Percentiles rank a stretch among this genome's conserved stretches.
Evolutionary conservation across 208 protist genomes (phyloP).

Genomic region (Phytomonas serpens): DNA sequence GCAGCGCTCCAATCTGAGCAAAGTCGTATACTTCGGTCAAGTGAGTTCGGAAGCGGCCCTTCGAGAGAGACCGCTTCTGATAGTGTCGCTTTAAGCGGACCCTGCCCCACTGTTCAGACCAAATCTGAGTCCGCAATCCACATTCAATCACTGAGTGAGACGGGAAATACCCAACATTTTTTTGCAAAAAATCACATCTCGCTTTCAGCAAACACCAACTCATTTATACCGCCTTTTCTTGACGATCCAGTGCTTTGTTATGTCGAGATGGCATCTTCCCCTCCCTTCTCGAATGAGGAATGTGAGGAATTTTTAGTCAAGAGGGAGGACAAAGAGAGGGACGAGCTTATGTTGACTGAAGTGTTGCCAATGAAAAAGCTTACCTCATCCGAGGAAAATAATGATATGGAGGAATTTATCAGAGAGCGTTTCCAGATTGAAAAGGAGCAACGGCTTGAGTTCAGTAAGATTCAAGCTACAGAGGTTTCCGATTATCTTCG

Average conservation of each 20-base stretch:
- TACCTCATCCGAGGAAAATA: background rate
- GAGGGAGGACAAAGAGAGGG: background rate
- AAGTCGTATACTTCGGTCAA: background rate
- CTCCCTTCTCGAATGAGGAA: background rate
- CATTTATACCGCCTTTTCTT: background rate
- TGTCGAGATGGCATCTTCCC: background rate
- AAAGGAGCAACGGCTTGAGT: background rate
- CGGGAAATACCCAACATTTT: background rate
- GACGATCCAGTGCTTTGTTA: background rate
- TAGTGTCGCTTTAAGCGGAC: background rate
- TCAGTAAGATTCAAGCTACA: background rate
- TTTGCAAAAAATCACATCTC: background rate
- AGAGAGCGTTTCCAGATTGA: background rate
- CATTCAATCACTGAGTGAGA: background rate
- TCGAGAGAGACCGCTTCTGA: background rate
- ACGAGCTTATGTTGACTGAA: background rate
- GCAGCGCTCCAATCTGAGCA: background rate
- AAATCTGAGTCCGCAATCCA: background rate
- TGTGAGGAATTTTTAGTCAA: background rate
- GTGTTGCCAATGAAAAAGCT: background rate
- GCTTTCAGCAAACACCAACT: background rate
- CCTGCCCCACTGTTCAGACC: background rate
- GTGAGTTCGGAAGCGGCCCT: background rate
- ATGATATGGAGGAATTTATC: background rate
- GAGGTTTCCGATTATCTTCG: background rate